These are phyloP conservation scores for Globisporangium cystogenes DNA, from an alignment of 352 stramenopile genomes.

Conservation along the genomic window DNA sequence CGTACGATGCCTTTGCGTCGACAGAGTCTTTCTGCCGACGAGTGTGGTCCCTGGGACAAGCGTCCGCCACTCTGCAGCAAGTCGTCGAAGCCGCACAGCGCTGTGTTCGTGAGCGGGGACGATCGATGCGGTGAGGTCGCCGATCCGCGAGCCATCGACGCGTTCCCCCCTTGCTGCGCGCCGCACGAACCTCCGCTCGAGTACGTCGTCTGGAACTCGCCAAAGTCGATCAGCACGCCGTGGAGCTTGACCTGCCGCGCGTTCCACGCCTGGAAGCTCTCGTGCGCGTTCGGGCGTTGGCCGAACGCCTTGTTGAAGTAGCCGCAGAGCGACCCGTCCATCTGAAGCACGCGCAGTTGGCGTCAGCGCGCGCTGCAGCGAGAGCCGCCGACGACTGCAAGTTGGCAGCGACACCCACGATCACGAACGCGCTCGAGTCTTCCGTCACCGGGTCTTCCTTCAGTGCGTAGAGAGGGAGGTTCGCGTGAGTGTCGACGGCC, in stretches of 20 bases:
- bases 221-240: conserved; percentile 58
- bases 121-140: neutral
- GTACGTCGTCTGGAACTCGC: conserved; percentile 55
- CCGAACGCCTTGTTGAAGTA: conserved; percentile 64
- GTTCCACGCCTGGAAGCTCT: conserved; percentile 50
- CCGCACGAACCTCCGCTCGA: conserved; percentile 29
- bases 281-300: conserved; percentile 24
- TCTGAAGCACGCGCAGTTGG: conserved; percentile 14
- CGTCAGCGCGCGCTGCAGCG: neutral
- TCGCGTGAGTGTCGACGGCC: neutral
- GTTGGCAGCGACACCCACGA: conserved; percentile 22
- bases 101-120: conserved; percentile 8
- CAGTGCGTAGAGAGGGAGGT: neutral
- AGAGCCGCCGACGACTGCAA: too few relatives aligned
- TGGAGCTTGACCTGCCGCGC: conserved; percentile 28
- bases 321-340: conserved; percentile 64
- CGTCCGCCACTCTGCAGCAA: conserved; percentile 14
- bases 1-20: conserved; percentile 34
- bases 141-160: neutral
- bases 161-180: neutral
- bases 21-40: neutral
- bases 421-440: conserved; percentile 33
- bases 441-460: conserved; percentile 42
- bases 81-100: conserved; percentile 55
- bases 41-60: neutral